Evolutionary conservation across 768 basidiomycete species (phyloP).

Genomic region (Mycena alexandri): DNA sequence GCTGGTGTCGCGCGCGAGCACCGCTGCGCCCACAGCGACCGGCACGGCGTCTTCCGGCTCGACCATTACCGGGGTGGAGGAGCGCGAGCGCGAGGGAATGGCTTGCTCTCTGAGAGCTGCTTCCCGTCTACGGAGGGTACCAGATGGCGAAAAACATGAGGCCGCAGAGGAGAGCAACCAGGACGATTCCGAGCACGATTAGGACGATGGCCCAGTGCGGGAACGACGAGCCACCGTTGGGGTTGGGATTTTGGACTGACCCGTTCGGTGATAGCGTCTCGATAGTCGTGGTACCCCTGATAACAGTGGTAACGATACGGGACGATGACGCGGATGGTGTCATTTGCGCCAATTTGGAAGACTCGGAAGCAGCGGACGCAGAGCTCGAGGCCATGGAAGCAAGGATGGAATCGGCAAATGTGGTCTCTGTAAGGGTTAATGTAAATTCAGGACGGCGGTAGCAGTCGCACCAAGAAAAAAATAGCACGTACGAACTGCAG

Average conservation of each 20-base stretch:
- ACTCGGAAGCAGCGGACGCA: neutral
- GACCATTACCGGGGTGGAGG: slow-evolving; percentile 8
- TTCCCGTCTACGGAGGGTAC: slow-evolving; percentile 66
- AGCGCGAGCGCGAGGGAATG: slow-evolving; percentile 74
- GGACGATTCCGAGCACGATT: slow-evolving; percentile 85
- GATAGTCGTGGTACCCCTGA: neutral
- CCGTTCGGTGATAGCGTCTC: slow-evolving; percentile 28
- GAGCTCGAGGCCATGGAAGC: slow-evolving; percentile 65
- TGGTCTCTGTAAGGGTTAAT: slow-evolving; percentile 67
- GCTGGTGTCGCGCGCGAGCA: slow-evolving; percentile 22
- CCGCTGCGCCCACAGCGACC: slow-evolving; percentile 3
- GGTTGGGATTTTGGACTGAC: slow-evolving; percentile 60
- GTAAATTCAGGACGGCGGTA: slow-evolving; percentile 8
- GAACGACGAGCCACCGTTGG: slow-evolving; percentile 58
- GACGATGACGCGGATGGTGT: neutral
- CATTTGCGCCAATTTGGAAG: neutral
- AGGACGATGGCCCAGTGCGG: slow-evolving; percentile 94
- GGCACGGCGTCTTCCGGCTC: neutral
- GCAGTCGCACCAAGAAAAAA: neutral
- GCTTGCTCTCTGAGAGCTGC: slow-evolving; percentile 56
- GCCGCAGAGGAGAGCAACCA: slow-evolving; percentile 74
- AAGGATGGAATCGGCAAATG: slow-evolving; percentile 75
- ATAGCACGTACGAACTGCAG: slow-evolving; percentile 78
- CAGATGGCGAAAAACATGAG: slow-evolving; percentile 80
- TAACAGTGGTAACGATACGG: neutral